These are phyloP conservation scores for Fusarium aywerte DNA, from an alignment of 2,329 filamentous ascomycete genomes.

Conservation along the genomic window DNA sequence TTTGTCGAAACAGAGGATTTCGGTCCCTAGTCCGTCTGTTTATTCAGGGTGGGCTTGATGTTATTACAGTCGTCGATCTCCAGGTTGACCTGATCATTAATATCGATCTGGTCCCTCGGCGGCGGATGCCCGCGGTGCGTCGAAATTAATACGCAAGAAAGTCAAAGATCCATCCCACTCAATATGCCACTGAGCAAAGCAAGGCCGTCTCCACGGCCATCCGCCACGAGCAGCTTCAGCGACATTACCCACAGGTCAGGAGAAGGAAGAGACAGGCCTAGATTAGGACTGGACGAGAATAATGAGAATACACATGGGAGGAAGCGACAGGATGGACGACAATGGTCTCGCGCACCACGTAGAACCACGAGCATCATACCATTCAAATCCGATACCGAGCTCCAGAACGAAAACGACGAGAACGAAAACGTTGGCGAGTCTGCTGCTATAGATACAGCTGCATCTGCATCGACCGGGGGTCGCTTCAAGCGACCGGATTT, in stretches of 20 bases:
- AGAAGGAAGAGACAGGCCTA: constrained; percentile 8
- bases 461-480: constrained; percentile 17
- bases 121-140: constrained; percentile 29
- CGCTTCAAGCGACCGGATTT: constrained; percentile 39
- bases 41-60: constrained; percentile 17
- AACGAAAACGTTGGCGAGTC: constrained; percentile 17
- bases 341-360: constrained; percentile 15
- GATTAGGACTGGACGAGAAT: constrained; percentile 5
- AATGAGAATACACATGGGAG: constrained; percentile 26
- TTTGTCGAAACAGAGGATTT: constrained; percentile 12
- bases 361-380: constrained; percentile 6
- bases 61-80: background rate
- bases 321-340: constrained; percentile 27
- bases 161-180: background rate
- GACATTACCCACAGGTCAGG: constrained; percentile 22
- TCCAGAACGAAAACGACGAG: constrained; percentile 4
- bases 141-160: constrained; percentile 9
- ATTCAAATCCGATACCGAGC: background rate
- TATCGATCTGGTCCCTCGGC: constrained; percentile 22
- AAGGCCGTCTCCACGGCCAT: constrained; percentile 34
- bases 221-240: constrained; percentile 26
- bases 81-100: constrained; percentile 10
- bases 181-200: constrained; percentile 42
- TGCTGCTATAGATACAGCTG: constrained; percentile 18
- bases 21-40: constrained; percentile 1